Conservation (phyloP, 164 flowering plant genomes). For the Berberis thunbergii region DNA sequence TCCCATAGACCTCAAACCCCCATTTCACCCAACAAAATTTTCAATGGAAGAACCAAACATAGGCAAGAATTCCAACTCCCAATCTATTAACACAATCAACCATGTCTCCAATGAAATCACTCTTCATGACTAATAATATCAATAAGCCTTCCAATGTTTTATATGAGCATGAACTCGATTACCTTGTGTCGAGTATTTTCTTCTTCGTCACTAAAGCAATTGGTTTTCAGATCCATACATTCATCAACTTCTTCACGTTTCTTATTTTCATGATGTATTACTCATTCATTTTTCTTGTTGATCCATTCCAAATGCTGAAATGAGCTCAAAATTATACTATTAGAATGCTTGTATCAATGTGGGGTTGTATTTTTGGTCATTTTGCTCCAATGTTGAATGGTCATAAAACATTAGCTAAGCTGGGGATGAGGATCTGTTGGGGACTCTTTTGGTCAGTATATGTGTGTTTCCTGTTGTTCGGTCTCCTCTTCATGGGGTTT, state of each 20-base stretch:
- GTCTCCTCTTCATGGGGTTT: slow-evolving; percentile 42
- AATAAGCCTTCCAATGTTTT: too few species aligned
- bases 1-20: too few species aligned
- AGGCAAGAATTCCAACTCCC: too few species aligned
- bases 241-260: slow-evolving; percentile 33
- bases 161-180: slow-evolving; percentile 10
- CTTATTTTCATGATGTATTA: slow-evolving; percentile 38
- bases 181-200: slow-evolving; percentile 23
- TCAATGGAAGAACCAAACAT: too few species aligned
- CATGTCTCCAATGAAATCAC: too few species aligned
- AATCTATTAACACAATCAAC: too few species aligned
- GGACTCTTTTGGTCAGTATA: slow-evolving; percentile 65
- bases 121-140: too few species aligned
- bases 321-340: slow-evolving; percentile 18
- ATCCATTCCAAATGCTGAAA: slow-evolving; percentile 39
- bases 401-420: slow-evolving; percentile 20
- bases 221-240: slow-evolving; percentile 37
- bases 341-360: slow-evolving; percentile 14
- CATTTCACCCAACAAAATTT: too few species aligned
- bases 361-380: slow-evolving; percentile 11
- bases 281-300: slow-evolving; percentile 22
- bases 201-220: slow-evolving; percentile 41
- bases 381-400: slow-evolving; percentile 20
- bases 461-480: slow-evolving; percentile 40
- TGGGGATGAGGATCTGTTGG: slow-evolving; percentile 33